Conservation (phyloP, 2,329 filamentous ascomycete genomes). For the Paraconiothyrium brasiliense region DNA sequence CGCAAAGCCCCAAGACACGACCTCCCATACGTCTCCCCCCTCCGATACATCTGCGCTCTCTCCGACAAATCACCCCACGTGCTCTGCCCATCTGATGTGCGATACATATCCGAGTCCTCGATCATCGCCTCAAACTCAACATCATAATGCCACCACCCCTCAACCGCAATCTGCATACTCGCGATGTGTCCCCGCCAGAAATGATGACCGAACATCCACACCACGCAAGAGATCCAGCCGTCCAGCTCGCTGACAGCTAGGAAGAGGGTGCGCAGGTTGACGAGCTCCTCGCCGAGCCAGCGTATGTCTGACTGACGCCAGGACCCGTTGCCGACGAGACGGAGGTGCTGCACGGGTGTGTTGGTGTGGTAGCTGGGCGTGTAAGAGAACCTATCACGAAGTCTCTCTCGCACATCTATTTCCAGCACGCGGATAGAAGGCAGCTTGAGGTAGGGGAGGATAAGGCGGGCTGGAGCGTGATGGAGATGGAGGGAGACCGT, state of each 20-base stretch:
- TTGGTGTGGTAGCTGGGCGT: neutral
- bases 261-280: neutral
- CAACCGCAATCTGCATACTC: constrained; percentile 1
- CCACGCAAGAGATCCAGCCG: neutral
- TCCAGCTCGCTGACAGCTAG: neutral
- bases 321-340: neutral
- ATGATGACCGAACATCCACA: neutral
- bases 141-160: constrained; percentile 1
- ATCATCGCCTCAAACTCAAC: neutral
- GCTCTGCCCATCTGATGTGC: neutral
- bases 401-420: neutral
- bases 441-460: constrained; percentile 2
- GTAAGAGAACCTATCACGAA: neutral
- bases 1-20: neutral
- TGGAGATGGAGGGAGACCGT: neutral
- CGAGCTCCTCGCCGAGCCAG: constrained; percentile 1
- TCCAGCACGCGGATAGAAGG: neutral
- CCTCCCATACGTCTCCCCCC: neutral
- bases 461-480: neutral
- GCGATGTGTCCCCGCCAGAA: neutral
- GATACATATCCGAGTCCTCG: neutral
- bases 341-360: neutral
- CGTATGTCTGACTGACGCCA: neutral
- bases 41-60: neutral
- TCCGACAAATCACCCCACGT: neutral